Evolutionary conservation across 2,329 filamentous ascomycete genomes (phyloP).

Genomic region (Dothidotthia symphoricarpi): DNA sequence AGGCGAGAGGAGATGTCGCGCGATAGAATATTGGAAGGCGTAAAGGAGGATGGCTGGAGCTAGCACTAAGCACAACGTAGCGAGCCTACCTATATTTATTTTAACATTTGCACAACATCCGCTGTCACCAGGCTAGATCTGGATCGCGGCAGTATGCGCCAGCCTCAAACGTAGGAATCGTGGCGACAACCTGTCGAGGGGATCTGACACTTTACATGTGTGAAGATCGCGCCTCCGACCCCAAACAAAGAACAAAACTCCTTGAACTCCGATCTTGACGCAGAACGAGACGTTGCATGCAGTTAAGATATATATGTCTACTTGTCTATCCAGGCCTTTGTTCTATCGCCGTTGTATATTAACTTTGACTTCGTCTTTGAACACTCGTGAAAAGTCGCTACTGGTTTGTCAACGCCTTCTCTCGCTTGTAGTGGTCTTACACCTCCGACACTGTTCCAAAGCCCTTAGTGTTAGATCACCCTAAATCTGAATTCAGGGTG

Average conservation of each 20-base stretch:
- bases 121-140: slow-evolving; percentile 20
- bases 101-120: slow-evolving; percentile 27
- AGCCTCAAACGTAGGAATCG: slow-evolving; percentile 37
- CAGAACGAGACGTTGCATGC: slow-evolving; percentile 12
- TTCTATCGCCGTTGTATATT: too few relatives aligned
- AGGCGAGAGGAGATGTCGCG: slow-evolving; percentile 12
- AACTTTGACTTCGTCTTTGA: slow-evolving; percentile 13
- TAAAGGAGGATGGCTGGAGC: slow-evolving; percentile 17
- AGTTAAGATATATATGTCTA: too few relatives aligned
- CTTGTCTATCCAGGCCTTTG: too few relatives aligned
- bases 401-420: slow-evolving; percentile 6
- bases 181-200: slow-evolving; percentile 31
- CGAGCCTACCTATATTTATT: slow-evolving; percentile 35
- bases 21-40: slow-evolving; percentile 8
- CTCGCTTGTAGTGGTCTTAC: slow-evolving; percentile 12
- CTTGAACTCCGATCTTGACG: slow-evolving; percentile 19
- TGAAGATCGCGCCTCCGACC: slow-evolving; percentile 28
- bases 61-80: slow-evolving; percentile 23
- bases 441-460: slow-evolving; percentile 13
- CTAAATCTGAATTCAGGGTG: slow-evolving; percentile 12
- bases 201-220: slow-evolving; percentile 33
- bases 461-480: slow-evolving; percentile 8
- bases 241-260: slow-evolving; percentile 30
- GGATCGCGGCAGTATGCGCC: slow-evolving; percentile 32
- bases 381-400: slow-evolving; percentile 3